Evolutionary conservation across 352 stramenopile genomes (phyloP).

Genomic region (Pythium folliculosum): DNA sequence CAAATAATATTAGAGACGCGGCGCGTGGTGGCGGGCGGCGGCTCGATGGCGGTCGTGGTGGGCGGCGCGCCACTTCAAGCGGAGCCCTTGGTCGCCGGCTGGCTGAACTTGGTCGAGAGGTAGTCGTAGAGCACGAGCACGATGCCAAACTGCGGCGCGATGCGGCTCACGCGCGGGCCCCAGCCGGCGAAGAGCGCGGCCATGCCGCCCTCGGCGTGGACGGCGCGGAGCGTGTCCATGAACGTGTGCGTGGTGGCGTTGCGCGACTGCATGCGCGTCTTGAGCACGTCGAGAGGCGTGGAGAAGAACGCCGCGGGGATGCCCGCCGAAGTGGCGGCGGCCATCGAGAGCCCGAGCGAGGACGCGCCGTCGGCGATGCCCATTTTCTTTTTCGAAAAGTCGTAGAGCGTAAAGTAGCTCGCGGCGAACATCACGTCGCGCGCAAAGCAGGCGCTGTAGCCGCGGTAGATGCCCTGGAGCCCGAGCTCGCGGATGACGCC

Average conservation of each 20-base stretch:
- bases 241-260: constrained; percentile 47
- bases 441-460: constrained; percentile 69
- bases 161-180: constrained; percentile 69
- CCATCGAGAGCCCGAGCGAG: constrained; percentile 73
- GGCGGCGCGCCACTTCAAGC: neutral
- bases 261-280: constrained; percentile 81
- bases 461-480: constrained; percentile 64
- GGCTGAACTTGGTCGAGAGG: constrained; percentile 64
- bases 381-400: constrained; percentile 64
- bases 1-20: constrained; percentile 18
- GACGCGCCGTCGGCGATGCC: constrained; percentile 60
- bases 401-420: constrained; percentile 83
- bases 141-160: constrained; percentile 82
- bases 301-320: constrained; percentile 79
- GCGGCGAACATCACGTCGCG: constrained; percentile 79
- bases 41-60: neutral
- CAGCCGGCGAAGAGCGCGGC: constrained; percentile 66
- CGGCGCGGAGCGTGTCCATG: constrained; percentile 51
- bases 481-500: constrained; percentile 67
- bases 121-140: constrained; percentile 83
- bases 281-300: constrained; percentile 74
- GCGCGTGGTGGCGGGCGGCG: too few species aligned
- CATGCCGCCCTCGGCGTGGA: constrained; percentile 54
- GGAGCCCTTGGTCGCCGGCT: neutral
- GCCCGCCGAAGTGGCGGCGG: constrained; percentile 63